Conservation (phyloP, 2,329 filamentous ascomycete genomes). For the Ascochyta fabae region DNA sequence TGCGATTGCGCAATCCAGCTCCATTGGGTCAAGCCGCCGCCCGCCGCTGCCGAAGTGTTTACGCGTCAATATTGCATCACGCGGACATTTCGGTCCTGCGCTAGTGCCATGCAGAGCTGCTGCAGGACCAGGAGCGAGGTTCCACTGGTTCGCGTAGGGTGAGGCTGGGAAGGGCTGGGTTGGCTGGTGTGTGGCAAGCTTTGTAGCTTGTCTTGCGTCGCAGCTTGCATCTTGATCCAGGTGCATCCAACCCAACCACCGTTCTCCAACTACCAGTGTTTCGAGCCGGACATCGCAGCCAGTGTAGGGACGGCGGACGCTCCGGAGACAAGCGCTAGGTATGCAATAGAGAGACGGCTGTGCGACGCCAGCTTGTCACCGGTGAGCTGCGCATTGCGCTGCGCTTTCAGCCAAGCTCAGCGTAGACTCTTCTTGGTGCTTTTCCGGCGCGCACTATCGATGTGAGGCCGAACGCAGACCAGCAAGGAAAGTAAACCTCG, state of each 20-base stretch:
- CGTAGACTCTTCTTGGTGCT: neutral
- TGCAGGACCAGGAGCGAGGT: constrained; percentile 12
- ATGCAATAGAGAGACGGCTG: neutral
- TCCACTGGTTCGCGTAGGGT: constrained; percentile 10
- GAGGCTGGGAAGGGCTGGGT: constrained; percentile 3
- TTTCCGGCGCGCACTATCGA: neutral
- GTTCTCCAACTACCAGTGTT: neutral
- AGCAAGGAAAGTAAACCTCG: neutral
- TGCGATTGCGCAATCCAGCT: neutral
- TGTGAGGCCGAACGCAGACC: neutral
- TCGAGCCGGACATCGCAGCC: neutral
- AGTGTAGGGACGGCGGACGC: neutral
- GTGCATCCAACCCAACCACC: neutral
- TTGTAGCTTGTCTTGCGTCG: neutral
- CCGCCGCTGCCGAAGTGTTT: neutral
- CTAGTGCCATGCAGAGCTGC: constrained; percentile 6
- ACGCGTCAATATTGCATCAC: constrained; percentile 15
- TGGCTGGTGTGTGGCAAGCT: neutral
- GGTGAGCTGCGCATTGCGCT: neutral
- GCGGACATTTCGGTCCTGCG: neutral
- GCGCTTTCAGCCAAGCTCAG: constrained; percentile 1
- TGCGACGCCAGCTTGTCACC: constrained; percentile 1
- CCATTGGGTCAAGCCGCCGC: neutral
- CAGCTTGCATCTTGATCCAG: neutral
- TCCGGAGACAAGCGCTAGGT: neutral